phyloP scores from a whole-genome alignment of 768 basidiomycete species.

The Auriculariales sp. region DNA sequence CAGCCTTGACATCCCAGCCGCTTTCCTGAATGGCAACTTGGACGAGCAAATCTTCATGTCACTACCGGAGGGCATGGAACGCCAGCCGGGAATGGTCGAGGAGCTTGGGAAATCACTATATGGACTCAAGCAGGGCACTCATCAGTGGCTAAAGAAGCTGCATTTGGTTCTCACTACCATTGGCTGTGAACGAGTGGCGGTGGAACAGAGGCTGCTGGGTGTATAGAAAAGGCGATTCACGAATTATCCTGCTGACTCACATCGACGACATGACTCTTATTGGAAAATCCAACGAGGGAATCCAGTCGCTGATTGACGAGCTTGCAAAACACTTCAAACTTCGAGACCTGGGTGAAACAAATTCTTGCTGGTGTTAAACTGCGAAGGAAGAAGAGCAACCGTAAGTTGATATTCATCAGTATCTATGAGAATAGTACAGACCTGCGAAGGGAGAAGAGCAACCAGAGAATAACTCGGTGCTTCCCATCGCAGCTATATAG shows the following conservation, averaged over 20 bases:
- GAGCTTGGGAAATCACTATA: conserved; percentile 6
- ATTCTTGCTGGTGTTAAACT: too few species aligned
- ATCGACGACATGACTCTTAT: conserved; percentile 17
- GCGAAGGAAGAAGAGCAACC: too few species aligned
- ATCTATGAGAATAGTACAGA: too few species aligned
- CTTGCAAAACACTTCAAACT: background rate
- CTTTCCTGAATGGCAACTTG: conserved; percentile 11
- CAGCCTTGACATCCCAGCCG: conserved; percentile 8
- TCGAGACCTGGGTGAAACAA: too few species aligned
- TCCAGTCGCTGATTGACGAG: too few species aligned
- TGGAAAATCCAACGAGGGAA: background rate
- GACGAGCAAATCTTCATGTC: conserved; percentile 11
- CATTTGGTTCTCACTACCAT: conserved; percentile 9
- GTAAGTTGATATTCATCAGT: too few species aligned
- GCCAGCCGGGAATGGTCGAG: background rate
- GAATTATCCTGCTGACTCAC: conserved; percentile 14
- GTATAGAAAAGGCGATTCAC: background rate
- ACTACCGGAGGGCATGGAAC: background rate
- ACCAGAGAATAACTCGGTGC: too few species aligned
- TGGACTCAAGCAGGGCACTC: conserved; percentile 14
- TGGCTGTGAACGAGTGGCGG: conserved; percentile 8
- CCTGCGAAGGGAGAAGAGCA: too few species aligned
- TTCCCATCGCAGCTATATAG: too few species aligned
- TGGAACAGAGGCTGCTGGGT: conserved; percentile 15
- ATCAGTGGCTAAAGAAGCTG: conserved; percentile 18